Evolutionary conservation across 2,329 filamentous ascomycete genomes (phyloP).

Genomic region (Grosmannia huntii): DNA sequence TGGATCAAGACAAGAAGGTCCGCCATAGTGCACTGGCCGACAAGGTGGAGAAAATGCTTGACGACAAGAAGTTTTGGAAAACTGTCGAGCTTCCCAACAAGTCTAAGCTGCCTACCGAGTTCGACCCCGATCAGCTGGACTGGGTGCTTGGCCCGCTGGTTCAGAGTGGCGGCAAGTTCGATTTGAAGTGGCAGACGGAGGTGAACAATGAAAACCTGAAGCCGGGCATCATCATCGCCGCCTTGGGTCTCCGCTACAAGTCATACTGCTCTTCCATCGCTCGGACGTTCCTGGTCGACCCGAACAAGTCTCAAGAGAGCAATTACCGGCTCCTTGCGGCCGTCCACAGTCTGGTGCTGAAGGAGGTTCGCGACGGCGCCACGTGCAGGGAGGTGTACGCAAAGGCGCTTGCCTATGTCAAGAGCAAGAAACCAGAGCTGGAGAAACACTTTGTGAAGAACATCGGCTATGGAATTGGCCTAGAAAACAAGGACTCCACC

Average conservation of each 20-base stretch:
- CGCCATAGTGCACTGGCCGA: conserved; percentile 78
- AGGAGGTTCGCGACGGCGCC: conserved; percentile 78
- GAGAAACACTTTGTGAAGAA: conserved; percentile 93
- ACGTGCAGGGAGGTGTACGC: conserved; percentile 80
- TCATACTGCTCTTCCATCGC: conserved; percentile 89
- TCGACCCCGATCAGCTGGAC: conserved; percentile 80
- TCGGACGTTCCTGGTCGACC: conserved; percentile 90
- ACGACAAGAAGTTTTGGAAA: conserved; percentile 89
- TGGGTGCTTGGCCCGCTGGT: conserved; percentile 87
- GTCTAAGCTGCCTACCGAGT: conserved; percentile 70
- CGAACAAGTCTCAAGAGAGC: conserved; percentile 87
- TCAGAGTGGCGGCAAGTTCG: conserved; percentile 92
- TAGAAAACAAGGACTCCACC: conserved; percentile 77
- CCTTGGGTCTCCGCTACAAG: conserved; percentile 86
- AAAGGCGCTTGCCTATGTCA: conserved; percentile 71
- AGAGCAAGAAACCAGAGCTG: conserved; percentile 83
- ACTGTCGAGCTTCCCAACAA: conserved; percentile 56
- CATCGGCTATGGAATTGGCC: conserved; percentile 81
- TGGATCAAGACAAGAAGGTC: conserved; percentile 95
- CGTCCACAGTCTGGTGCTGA: conserved; percentile 81
- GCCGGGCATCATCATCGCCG: conserved; percentile 85
- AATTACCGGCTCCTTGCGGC: conserved; percentile 82
- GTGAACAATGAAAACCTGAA: conserved; percentile 75
- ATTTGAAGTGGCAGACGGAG: conserved; percentile 67
- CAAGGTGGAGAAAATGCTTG: conserved; percentile 82